Evolutionary conservation across 2,329 filamentous ascomycete genomes (phyloP), one percentile per base, ranked within the genome.

Genomic region (Zalaria sp.): DNA sequence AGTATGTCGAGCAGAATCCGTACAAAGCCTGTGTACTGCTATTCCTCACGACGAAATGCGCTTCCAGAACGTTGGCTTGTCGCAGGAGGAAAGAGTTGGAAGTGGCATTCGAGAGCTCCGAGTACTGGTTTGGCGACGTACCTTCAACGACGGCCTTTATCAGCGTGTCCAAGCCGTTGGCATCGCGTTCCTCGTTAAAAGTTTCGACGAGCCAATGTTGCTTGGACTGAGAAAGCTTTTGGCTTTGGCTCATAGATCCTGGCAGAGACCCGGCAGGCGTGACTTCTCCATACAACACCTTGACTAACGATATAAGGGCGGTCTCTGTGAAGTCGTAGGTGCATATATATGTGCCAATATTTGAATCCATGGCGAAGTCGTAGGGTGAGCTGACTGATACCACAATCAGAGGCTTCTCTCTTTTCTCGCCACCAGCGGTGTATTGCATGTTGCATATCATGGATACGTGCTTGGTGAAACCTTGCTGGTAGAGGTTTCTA

Each of bases 241-340:
- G 83, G 57, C 81, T 93, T 61, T 89, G 89, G 43, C 83, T 79
- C 49, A 94, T 73, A 0, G 85, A 89, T 1, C 88, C 75, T 0
- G 76, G 75, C 6, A 79, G 55, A 5, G 66, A 63, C 9, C 75
- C 76, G 5, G 66, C 67, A 0, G 75, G 69, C 1, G 64, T 63
- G 26, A 78, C 59, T 46, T 93, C 84, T 6, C 88, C 88, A 51
- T 89, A 89, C 0, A 95, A 65, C 0, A 85, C 82, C 44, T 85
- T 79, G 11, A 93, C 85, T 4, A 94, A 66, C 1, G 87, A 84
- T 46, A 82, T 79, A 65, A 95, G 76, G 11, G 89, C 87, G 5
- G 83, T 89, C 53, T 95, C 89, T 0, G 89, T 95, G 54, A 94
- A 95, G 63, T 95, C 88, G 59, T 93, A 95, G 0, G 88, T 94